These are phyloP conservation scores for Mesotaenium endlicherianum DNA, from an alignment of 139 green algal species.

Conservation along the genomic window DNA sequence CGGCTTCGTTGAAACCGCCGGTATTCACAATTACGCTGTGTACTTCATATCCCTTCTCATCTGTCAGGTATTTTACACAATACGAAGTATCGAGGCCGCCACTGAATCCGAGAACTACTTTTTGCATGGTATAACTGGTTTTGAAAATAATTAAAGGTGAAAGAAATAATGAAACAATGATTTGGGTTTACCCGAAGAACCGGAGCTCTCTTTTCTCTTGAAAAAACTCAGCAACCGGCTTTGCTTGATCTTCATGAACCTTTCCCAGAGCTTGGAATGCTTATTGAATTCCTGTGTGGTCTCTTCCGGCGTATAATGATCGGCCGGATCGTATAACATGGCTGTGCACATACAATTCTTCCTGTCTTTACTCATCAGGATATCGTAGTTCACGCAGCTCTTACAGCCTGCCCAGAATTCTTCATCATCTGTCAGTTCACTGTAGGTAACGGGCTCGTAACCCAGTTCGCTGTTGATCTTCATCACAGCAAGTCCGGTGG, in stretches of 20 bases:
- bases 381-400: not conserved
- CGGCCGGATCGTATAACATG: not conserved
- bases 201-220: too few species aligned
- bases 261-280: not conserved
- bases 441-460: not conserved
- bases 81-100: not conserved
- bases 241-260: not conserved
- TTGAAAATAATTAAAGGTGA: too few species aligned
- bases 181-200: too few species aligned
- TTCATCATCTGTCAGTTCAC: not conserved
- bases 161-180: too few species aligned
- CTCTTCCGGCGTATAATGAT: not conserved
- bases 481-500: not conserved
- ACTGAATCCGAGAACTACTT: not conserved
- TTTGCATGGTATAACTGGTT: not conserved
- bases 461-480: not conserved
- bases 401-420: not conserved
- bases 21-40: not conserved
- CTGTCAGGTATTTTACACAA: not conserved
- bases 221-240: too few species aligned
- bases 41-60: not conserved
- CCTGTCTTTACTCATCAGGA: not conserved
- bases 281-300: constrained; percentile 1
- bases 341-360: not conserved
- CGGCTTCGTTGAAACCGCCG: not conserved